These are phyloP conservation scores for Phenoliferia sp. DNA, from an alignment of 1,284 basidiomycete genomes.

Conservation along the genomic window DNA sequence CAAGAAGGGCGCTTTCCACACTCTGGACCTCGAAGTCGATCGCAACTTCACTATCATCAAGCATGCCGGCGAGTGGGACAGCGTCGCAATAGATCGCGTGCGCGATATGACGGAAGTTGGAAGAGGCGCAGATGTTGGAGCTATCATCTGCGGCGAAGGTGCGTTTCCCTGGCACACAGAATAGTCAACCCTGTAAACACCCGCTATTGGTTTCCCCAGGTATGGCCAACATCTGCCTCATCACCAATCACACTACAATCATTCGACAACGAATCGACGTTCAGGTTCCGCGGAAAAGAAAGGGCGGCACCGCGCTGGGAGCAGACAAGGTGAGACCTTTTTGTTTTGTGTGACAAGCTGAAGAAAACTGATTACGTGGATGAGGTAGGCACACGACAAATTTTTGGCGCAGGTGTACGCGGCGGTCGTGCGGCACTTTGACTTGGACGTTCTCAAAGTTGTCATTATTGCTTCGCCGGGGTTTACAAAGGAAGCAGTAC, in stretches of 20 bases:
- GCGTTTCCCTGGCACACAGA: constrained; percentile 12
- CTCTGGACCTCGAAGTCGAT: constrained; percentile 87
- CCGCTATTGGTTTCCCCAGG: constrained; percentile 56
- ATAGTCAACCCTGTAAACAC: too few species aligned
- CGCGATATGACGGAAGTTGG: constrained; percentile 87
- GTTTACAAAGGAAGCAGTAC: constrained; percentile 86
- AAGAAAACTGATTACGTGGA: neutral
- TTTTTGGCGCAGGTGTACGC: constrained; percentile 58
- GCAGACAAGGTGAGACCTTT: constrained; percentile 63
- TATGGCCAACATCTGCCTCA: constrained; percentile 83
- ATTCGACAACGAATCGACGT: constrained; percentile 87
- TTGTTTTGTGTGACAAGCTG: neutral
- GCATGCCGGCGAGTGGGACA: constrained; percentile 73
- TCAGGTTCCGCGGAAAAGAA: constrained; percentile 84
- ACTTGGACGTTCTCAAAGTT: constrained; percentile 72
- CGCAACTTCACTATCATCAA: constrained; percentile 91
- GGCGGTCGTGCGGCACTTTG: constrained; percentile 82
- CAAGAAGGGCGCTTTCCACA: constrained; percentile 91
- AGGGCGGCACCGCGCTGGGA: constrained; percentile 60
- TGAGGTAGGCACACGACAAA: constrained; percentile 20
- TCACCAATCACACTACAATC: constrained; percentile 95
- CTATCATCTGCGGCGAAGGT: constrained; percentile 91
- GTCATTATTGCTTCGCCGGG: constrained; percentile 96
- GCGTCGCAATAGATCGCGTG: constrained; percentile 73
- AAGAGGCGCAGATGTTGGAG: constrained; percentile 90